Evolutionary conservation across 768 basidiomycete species (phyloP), one percentile per base, ranked within the genome.

Genomic region (Tulasnella sp.): DNA sequence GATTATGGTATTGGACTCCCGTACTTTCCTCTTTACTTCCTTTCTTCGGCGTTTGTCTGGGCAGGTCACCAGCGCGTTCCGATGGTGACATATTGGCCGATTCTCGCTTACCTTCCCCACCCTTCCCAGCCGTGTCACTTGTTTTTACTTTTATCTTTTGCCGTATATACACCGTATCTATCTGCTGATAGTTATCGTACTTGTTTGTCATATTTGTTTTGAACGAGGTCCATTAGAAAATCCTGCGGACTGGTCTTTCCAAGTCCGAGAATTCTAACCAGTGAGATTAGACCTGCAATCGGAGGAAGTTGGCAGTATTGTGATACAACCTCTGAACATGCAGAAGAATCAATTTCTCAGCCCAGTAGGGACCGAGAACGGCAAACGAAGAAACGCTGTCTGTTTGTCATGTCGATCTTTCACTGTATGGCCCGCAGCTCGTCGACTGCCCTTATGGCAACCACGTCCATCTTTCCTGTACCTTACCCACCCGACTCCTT

Each of bases 21-120:
- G 22, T 64, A 31, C 18, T 31, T 31, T 69, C 31, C 9, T 34
- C 34, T 69, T 31, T 69, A 31, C 16, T 69, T 37, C 31, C 34
- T 69, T 14, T 69, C 14, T 28, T 37, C 64, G 64, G 64, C 64
- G 64, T 34, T 69, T 37, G 64, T 34, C 31, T 69, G 64, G 64
- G 64, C 64, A 69, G 64, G 64, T 69, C 64, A 69, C 64, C 64
- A 37, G 64, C 64, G 28, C 64, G 64, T 69, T 69, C 64, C 34
- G 4, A n/a, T 69, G 64, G 64, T 69, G 64, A 69, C 64, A 69
- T 69, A 31, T 31, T 69, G 24, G 64, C 31, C 34, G 24, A 18
- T 69, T 69, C 5, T 69, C 31, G 31, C 31, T 34, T 69, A 16
- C 37, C 37, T 69, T 34, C 6, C 14, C 24, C 31, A 31, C 64